Percentiles rank a stretch among this genome's conserved stretches.
Evolutionary conservation across 306 rosid species (phyloP).

Genomic region (Carpinus viminea): DNA sequence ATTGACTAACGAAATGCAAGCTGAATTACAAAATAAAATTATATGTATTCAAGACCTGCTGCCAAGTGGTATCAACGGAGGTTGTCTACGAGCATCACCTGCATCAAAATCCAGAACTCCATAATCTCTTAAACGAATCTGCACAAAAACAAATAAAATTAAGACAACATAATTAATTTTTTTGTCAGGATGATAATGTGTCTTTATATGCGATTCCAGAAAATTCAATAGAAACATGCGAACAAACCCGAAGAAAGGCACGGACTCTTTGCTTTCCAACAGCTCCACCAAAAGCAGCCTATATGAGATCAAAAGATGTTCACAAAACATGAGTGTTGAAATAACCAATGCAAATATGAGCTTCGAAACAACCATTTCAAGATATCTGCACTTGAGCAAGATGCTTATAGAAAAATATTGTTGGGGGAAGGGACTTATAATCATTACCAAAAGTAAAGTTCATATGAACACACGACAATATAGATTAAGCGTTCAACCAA

Average conservation of each 20-base stretch:
- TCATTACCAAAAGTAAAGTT: neutral
- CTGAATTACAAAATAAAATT: slow-evolving; percentile 7
- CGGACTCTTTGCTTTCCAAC: slow-evolving; percentile 95
- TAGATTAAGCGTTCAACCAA: slow-evolving; percentile 1
- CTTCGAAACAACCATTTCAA: slow-evolving; percentile 16
- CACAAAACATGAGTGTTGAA: slow-evolving; percentile 26
- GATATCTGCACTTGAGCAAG: slow-evolving; percentile 13
- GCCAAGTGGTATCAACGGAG: slow-evolving; percentile 99
- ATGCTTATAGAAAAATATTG: slow-evolving; percentile 5
- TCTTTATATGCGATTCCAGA: slow-evolving; percentile 20
- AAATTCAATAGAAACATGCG: slow-evolving; percentile 13
- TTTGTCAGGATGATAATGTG: slow-evolving; percentile 1
- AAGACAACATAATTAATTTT: slow-evolving; percentile 1
- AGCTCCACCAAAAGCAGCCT: slow-evolving; percentile 98
- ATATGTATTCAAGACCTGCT: slow-evolving; percentile 69
- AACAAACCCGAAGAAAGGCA: slow-evolving; percentile 99
- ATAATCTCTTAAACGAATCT: slow-evolving; percentile 96
- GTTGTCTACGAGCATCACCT: slow-evolving; percentile 88
- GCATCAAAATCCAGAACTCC: slow-evolving; percentile 97
- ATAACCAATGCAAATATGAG: slow-evolving; percentile 26
- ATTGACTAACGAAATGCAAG: slow-evolving; percentile 9
- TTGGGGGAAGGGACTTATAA: neutral
- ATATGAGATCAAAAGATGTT: slow-evolving; percentile 38
- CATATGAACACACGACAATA: slow-evolving; percentile 20
- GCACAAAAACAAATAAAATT: slow-evolving; percentile 34